Conservation (phyloP, 2,329 filamentous ascomycete genomes). For the Aspergillus sp. region DNA sequence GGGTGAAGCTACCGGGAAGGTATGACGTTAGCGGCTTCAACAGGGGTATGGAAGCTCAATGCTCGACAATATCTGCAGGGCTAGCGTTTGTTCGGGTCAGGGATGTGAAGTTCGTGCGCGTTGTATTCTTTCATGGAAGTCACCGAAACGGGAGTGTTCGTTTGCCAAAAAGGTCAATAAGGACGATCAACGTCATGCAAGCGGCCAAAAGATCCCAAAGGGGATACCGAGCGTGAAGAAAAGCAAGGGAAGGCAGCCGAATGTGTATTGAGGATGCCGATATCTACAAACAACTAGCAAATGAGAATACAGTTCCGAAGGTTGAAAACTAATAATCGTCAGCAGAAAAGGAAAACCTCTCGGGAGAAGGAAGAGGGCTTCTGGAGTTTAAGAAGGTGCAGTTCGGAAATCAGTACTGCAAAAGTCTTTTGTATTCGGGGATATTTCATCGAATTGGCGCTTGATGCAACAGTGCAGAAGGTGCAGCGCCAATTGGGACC, state of each 20-base stretch:
- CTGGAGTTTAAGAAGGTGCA: conserved; percentile 18
- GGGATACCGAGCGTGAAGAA: background rate
- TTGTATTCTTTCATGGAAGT: background rate
- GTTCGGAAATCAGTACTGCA: conserved; percentile 19
- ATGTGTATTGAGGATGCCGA: conserved; percentile 5
- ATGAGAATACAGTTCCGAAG: background rate
- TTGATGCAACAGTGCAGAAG: conserved; percentile 1
- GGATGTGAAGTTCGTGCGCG: background rate
- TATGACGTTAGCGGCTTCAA: conserved; percentile 18
- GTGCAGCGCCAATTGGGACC: conserved; percentile 18
- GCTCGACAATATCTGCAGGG: conserved; percentile 2
- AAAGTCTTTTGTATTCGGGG: conserved; percentile 18
- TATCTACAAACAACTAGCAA: conserved; percentile 17
- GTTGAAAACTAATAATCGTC: background rate
- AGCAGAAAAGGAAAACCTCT: conserved; percentile 4
- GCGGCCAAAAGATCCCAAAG: background rate
- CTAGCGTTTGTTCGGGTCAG: background rate
- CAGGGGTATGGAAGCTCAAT: conserved; percentile 7
- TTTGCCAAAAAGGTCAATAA: conserved; percentile 1
- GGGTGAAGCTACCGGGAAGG: conserved; percentile 19
- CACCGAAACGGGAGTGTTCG: background rate
- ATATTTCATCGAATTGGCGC: conserved; percentile 9
- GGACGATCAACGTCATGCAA: background rate
- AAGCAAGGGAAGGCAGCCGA: background rate
- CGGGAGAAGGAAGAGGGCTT: conserved; percentile 6